Conservation (phyloP, 371 early-diverging fungal species). For the Massospora cicadina region DNA sequence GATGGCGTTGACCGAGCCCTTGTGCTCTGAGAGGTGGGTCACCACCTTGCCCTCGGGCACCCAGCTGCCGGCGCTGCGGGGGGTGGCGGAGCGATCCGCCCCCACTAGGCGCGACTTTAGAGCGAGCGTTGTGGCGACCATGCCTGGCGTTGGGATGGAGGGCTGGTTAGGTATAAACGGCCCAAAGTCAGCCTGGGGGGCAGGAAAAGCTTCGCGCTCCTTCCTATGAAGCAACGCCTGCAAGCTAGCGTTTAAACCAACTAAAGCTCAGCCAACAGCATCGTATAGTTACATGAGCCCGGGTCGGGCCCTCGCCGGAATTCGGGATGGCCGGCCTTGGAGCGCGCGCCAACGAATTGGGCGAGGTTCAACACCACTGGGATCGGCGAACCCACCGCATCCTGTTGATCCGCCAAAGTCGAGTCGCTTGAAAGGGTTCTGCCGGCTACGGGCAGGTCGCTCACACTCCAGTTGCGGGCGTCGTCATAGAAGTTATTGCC, state of each 20-base stretch:
- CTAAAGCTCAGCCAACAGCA: background rate
- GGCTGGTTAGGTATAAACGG: conserved; percentile 8
- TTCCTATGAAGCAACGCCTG: conserved; percentile 1
- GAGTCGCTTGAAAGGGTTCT: background rate
- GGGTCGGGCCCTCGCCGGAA: background rate
- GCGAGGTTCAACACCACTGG: background rate
- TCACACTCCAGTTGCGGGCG: background rate
- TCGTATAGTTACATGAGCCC: background rate
- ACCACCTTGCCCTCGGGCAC: conserved; percentile 36
- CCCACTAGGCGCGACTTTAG: conserved; percentile 13
- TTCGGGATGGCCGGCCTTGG: background rate
- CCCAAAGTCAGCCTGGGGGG: background rate
- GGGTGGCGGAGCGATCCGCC: background rate
- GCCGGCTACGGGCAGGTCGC: background rate
- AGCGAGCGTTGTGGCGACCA: conserved; percentile 15
- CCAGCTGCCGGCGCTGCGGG: conserved; percentile 10
- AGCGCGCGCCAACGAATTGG: background rate
- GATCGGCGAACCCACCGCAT: background rate
- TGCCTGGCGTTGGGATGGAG: conserved; percentile 15
- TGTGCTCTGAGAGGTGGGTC: conserved; percentile 71
- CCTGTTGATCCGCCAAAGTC: background rate
- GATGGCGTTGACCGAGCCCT: conserved; percentile 52
- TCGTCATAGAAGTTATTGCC: background rate
- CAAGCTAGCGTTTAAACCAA: background rate
- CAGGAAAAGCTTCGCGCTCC: conserved; percentile 4